Percentiles rank a stretch among this genome's conserved stretches.
phyloP scores from a whole-genome alignment of 1,139 yeast species.

The Kurtzmaniella quercitrusa region DNA sequence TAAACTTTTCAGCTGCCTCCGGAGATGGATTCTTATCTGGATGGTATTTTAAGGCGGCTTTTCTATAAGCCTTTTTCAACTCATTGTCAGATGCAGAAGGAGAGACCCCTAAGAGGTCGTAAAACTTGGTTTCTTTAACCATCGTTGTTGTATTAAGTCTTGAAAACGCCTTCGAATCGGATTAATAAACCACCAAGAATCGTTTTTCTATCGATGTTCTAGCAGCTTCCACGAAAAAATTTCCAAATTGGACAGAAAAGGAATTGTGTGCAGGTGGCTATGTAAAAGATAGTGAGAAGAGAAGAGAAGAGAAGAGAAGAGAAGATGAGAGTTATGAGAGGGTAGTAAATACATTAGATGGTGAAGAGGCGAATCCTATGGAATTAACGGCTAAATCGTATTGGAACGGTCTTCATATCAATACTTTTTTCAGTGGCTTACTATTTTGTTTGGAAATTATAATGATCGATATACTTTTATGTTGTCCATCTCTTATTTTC shows the following conservation, averaged over 20 bases:
- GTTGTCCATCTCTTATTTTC: too few species aligned
- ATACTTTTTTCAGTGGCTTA: too few species aligned
- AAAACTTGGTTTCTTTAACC: constrained; percentile 89
- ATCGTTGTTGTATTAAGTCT: constrained; percentile 26
- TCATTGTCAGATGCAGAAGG: constrained; percentile 77
- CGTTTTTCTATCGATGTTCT: constrained; percentile 1
- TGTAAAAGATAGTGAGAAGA: background rate
- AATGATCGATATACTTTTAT: too few species aligned
- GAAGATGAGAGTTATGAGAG: background rate
- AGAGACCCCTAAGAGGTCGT: constrained; percentile 79
- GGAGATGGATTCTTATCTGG: constrained; percentile 81
- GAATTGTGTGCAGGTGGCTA: background rate
- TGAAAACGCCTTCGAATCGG: background rate
- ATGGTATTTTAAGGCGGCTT: constrained; percentile 87
- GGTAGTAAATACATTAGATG: too few species aligned
- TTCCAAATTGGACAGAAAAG: constrained; percentile 1
- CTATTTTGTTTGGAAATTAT: too few species aligned
- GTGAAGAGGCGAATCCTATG: too few species aligned
- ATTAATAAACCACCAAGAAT: background rate
- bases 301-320: background rate
- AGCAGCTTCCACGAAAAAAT: constrained; percentile 2
- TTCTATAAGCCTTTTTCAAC: constrained; percentile 92
- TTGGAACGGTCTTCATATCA: too few species aligned
- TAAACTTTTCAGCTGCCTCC: constrained; percentile 94
- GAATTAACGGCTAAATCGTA: too few species aligned